A percentile compares a stretch with the other conserved stretches of the same genome.
Evolutionary conservation across 306 rosid species (phyloP).

Genomic region (Comarum palustre): DNA sequence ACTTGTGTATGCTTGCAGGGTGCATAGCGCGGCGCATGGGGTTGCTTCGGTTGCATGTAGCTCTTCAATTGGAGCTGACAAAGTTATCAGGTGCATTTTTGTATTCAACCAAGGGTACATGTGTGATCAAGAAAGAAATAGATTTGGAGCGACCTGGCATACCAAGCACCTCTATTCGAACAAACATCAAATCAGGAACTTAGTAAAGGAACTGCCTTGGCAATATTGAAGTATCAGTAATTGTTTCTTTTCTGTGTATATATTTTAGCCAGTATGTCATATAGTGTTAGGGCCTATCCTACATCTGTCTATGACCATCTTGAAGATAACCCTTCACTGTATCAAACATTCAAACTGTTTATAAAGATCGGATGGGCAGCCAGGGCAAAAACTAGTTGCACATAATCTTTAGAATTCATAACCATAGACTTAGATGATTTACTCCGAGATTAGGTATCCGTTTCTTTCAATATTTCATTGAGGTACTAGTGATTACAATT

Average conservation of each 20-base stretch:
- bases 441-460: neutral
- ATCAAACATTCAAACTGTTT: neutral
- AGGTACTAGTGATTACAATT: neutral
- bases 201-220: conserved; percentile 74
- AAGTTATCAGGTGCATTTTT: conserved; percentile 61
- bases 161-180: conserved; percentile 68
- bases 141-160: conserved; percentile 84
- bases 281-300: neutral
- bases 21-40: conserved; percentile 86
- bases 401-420: neutral
- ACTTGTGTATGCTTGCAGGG: conserved; percentile 34
- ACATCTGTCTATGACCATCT: neutral
- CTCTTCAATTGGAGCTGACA: conserved; percentile 58
- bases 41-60: conserved; percentile 59
- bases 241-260: neutral
- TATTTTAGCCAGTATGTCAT: neutral
- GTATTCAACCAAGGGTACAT: conserved; percentile 58
- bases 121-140: conserved; percentile 65
- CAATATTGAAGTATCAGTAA: conserved; percentile 60
- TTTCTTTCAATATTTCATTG: neutral
- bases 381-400: neutral
- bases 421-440: neutral
- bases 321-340: neutral
- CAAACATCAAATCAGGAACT: neutral
- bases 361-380: neutral